These are phyloP conservation scores for Ziziphus jujuba DNA, from an alignment of 306 rosid species.

Conservation along the genomic window DNA sequence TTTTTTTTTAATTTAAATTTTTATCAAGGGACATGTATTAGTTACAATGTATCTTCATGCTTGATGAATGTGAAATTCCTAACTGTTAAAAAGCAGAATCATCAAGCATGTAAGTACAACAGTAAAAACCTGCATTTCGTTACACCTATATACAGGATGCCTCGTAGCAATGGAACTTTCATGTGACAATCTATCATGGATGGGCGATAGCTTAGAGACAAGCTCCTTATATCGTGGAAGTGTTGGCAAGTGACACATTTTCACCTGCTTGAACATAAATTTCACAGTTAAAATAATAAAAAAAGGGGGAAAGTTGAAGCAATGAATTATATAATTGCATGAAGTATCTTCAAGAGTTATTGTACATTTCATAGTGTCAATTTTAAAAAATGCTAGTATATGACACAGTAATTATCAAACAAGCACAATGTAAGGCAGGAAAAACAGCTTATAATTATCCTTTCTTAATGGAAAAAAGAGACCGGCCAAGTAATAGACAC, in stretches of 20 bases:
- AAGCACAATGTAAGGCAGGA: no score
- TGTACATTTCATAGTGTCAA: no score
- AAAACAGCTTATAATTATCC: no score
- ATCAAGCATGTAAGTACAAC: constrained; percentile 24
- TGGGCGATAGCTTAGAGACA: constrained; percentile 55
- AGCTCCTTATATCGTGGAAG: constrained; percentile 77
- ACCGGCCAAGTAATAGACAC: not conserved
- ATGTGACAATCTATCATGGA: constrained; percentile 61
- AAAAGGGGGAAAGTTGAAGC: not conserved
- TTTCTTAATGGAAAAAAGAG: not conserved
- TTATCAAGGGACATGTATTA: not conserved
- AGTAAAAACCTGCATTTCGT: constrained; percentile 72
- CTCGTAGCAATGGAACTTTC: constrained; percentile 58
- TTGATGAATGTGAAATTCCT: not conserved
- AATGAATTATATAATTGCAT: no score
- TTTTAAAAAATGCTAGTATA: no score
- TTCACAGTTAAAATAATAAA: not conserved
- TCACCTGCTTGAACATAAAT: constrained; percentile 52
- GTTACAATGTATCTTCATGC: not conserved
- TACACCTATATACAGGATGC: constrained; percentile 91
- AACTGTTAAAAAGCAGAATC: constrained; percentile 12
- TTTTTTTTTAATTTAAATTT: not conserved
- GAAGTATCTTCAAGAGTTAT: not conserved
- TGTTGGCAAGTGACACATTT: constrained; percentile 57
- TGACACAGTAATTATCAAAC: no score